Base-by-base conservation (phyloP, 2,329 filamentous ascomycete species). In the Scedosporium apiospermum region DNA sequence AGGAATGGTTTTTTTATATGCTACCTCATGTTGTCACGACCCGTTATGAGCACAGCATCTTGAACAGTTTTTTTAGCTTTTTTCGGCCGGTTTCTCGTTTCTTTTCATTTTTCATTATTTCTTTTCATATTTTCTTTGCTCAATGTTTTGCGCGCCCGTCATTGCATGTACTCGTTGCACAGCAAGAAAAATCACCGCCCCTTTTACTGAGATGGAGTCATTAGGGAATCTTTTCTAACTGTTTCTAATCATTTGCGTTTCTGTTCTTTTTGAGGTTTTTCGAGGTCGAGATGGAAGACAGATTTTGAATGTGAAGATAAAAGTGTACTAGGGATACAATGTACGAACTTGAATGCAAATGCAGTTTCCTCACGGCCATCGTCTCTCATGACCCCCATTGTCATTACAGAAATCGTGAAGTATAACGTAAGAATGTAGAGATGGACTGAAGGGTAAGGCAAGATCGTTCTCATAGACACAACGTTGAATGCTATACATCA, bases 401-500 rank as follows among this genome's bases (percentile, higher is more conserved):
- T 38, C 34, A 38, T 14, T 14, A 14, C 34, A 12, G 34, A 38
- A 14, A 14, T 38, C 10, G 34, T 38, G 34, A 38, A 38, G 34
- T 14, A 14, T 14, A 38, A 12, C 10, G 10, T 38, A 38, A 10
- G 1, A 38, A 38, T 9, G 34, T 12, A 38, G 34, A 38, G 18
- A 44, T 26, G 21, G 44, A 26, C 30, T 34, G 30, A 12, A 58
- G n/a, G 23, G 42, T 38, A 57, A 14, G 23, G 42, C 53, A 57
- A 5, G 41, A 60, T 16, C 3, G 30, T 55, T 21, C 14, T 57
- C 42, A 42, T 21, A 65, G 64, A 66, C 44, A 60, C 42, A 61
- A 65, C 57, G 60, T 65, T 46, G 26, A 60, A 46, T 64, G 57
- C 65, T 61, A 44, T 58, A 64, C 60, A 64, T 61, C 64, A 64